Conservation (phyloP, 1,139 yeast species). For the Blastobotrys malaysiensis region DNA sequence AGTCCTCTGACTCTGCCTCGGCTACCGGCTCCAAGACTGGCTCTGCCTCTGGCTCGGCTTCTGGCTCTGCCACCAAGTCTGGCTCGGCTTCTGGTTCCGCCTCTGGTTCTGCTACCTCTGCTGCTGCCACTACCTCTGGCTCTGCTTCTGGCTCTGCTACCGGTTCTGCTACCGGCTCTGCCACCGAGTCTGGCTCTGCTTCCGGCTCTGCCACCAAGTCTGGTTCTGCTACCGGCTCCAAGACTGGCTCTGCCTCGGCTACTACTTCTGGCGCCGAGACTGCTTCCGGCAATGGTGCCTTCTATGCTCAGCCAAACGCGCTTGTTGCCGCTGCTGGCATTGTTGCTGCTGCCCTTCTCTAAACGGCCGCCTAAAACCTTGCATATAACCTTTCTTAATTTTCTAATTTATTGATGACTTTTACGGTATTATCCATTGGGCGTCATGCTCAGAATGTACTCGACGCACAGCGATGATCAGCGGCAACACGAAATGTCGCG, state of each 20-base stretch:
- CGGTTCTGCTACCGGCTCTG: slow-evolving; percentile 16
- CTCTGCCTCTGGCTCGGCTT: slow-evolving; percentile 17
- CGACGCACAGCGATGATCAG: too few relatives aligned
- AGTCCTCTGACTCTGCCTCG: slow-evolving; percentile 12
- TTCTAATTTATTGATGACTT: slow-evolving; percentile 1
- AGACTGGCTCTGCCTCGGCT: slow-evolving; percentile 14
- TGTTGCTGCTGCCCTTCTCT: slow-evolving; percentile 19
- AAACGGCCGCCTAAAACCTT: neutral
- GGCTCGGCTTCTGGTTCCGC: slow-evolving; percentile 16
- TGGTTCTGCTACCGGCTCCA: slow-evolving; percentile 17
- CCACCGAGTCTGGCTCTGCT: slow-evolving; percentile 19
- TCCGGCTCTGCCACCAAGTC: slow-evolving; percentile 13
- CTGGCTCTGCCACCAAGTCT: slow-evolving; percentile 14
- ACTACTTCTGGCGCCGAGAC: slow-evolving; percentile 23
- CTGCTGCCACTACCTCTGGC: slow-evolving; percentile 17
- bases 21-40: slow-evolving; percentile 31
- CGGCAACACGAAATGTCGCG: too few relatives aligned
- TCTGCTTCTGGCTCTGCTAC: slow-evolving; percentile 16
- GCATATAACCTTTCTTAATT: neutral
- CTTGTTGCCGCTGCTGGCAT: slow-evolving; percentile 19
- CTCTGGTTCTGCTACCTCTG: slow-evolving; percentile 13
- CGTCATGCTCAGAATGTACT: too few relatives aligned
- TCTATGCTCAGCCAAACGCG: slow-evolving; percentile 7
- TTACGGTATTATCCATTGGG: too few relatives aligned
- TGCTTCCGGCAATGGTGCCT: slow-evolving; percentile 13